A percentile compares a stretch with the other conserved stretches of the same genome.
These are phyloP conservation scores for Trichoderma virens DNA, from an alignment of 495 filamentous ascomycete species.

Conservation along the genomic window DNA sequence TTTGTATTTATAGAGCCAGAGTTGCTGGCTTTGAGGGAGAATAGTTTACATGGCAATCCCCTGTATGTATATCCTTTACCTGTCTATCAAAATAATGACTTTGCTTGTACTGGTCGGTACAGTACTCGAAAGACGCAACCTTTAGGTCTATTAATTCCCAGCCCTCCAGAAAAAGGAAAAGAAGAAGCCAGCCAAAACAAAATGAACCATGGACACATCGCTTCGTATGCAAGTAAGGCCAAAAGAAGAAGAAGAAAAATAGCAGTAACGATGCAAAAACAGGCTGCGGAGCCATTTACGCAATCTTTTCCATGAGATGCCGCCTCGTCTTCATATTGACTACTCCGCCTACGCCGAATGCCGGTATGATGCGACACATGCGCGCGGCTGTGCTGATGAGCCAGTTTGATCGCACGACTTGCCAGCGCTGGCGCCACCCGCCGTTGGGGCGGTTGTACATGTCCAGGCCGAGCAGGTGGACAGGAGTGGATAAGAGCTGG, in stretches of 20 bases:
- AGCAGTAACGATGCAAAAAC: too few relatives aligned
- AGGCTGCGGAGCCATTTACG: not conserved
- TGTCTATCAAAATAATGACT: too few relatives aligned
- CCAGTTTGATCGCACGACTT: constrained; percentile 68
- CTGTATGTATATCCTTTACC: too few relatives aligned
- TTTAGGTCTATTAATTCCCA: not conserved
- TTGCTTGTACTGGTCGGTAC: too few relatives aligned
- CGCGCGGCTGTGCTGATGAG: constrained; percentile 66
- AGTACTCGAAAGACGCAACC: not conserved
- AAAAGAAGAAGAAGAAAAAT: not conserved
- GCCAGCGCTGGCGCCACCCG: constrained; percentile 50
- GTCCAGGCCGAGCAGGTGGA: constrained; percentile 85
- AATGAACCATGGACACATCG: not conserved
- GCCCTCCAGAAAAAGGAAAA: too few relatives aligned
- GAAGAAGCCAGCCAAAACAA: not conserved
- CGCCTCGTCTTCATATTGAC: constrained; percentile 70
- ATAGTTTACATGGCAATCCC: too few relatives aligned
- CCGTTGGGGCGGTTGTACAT: constrained; percentile 65
- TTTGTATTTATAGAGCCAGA: too few relatives aligned
- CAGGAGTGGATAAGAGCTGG: constrained; percentile 74
- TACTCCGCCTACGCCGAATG: constrained; percentile 88
- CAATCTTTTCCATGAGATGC: constrained; percentile 36
- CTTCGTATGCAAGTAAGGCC: not conserved
- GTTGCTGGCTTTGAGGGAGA: too few relatives aligned
- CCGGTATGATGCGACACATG: constrained; percentile 86